A percentile compares a stretch with the other conserved stretches of the same genome.
Evolutionary conservation across 495 filamentous ascomycete species (phyloP).

Genomic region (Penicillium malachiteum): DNA sequence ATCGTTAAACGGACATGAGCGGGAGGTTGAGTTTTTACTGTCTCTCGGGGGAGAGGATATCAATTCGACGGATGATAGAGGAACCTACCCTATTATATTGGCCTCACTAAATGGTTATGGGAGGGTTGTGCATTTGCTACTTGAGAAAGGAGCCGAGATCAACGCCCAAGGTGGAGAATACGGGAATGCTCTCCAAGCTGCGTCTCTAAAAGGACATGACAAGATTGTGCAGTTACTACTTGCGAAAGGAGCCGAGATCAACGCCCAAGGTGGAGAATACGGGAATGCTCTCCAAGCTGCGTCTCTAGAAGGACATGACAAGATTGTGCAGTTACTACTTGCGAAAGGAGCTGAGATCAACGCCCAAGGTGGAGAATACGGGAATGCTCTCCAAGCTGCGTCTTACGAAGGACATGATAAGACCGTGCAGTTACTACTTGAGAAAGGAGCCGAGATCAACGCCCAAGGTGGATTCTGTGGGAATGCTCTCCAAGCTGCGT

Average conservation of each 20-base stretch:
- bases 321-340: neutral
- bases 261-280: neutral
- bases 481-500: no score
- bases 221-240: neutral
- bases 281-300: neutral
- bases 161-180: neutral
- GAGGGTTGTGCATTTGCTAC: neutral
- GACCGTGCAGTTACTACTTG: neutral
- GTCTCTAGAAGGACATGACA: neutral
- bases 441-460: no score
- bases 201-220: neutral
- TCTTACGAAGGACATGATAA: neutral
- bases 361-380: neutral
- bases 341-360: no score
- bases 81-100: neutral
- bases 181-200: slow-evolving; percentile 1
- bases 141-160: neutral
- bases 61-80: neutral
- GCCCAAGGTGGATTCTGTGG: no score
- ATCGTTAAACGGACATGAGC: slow-evolving; percentile 20
- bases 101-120: slow-evolving; percentile 20
- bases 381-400: neutral
- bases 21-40: neutral
- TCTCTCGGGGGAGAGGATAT: neutral
- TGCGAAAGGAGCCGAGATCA: no score